These are phyloP conservation scores for Coemansia erecta DNA, from an alignment of 192 early-diverging fungal species.

Conservation along the genomic window DNA sequence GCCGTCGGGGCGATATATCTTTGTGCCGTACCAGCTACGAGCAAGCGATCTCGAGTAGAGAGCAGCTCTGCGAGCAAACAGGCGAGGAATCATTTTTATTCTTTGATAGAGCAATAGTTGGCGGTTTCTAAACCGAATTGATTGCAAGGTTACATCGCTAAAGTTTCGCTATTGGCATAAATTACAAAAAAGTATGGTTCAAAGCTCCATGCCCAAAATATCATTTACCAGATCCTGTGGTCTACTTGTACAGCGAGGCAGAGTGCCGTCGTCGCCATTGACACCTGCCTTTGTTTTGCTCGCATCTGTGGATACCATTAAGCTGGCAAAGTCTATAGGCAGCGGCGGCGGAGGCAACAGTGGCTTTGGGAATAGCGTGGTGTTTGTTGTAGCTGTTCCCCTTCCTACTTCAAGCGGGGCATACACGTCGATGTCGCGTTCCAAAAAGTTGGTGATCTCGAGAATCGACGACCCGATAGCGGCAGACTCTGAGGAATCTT, in stretches of 20 bases:
- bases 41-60: background rate
- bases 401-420: slow-evolving; percentile 9
- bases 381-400: background rate
- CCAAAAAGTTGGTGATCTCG: slow-evolving; percentile 40
- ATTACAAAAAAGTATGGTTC: background rate
- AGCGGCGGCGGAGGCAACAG: background rate
- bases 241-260: background rate
- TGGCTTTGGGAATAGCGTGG: background rate
- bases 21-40: slow-evolving; percentile 6
- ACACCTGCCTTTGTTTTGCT: no score
- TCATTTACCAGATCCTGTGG: slow-evolving; percentile 35
- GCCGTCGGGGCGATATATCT: slow-evolving; percentile 17
- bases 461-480: slow-evolving; percentile 15
- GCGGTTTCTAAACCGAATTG: background rate
- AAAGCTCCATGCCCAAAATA: slow-evolving; percentile 25
- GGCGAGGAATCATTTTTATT: slow-evolving; percentile 3
- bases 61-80: background rate
- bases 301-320: background rate
- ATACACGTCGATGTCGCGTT: slow-evolving; percentile 43
- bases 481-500: background rate
- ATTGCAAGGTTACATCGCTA: background rate
- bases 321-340: background rate
- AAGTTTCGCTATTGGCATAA: background rate
- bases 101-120: background rate
- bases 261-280: background rate